These are phyloP conservation scores for Salvia sclarea DNA, from an alignment of 305 asterid genomes.

Conservation along the genomic window DNA sequence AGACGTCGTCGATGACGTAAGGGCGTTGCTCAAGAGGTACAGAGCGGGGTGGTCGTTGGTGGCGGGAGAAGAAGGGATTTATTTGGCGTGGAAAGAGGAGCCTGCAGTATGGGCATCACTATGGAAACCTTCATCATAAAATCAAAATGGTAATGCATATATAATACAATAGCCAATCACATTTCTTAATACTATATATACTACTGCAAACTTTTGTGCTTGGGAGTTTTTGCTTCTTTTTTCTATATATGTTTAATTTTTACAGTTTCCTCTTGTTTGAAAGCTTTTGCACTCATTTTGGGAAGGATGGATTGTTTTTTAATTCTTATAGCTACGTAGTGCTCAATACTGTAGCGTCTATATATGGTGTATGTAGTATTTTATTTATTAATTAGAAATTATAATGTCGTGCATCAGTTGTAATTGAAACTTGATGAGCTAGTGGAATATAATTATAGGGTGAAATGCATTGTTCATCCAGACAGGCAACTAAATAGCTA, in stretches of 20 bases:
- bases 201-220: constrained; percentile 30
- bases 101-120: constrained; percentile 85
- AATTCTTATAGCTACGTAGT: background rate
- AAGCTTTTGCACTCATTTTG: constrained; percentile 39
- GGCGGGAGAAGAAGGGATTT: constrained; percentile 50
- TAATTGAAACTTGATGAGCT: too few relatives aligned
- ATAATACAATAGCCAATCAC: too few relatives aligned
- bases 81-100: constrained; percentile 81
- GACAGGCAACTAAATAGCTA: too few relatives aligned
- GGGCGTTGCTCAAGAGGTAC: constrained; percentile 73
- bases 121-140: constrained; percentile 55
- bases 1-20: constrained; percentile 75
- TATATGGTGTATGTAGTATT: too few relatives aligned
- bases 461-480: too few relatives aligned
- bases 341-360: background rate
- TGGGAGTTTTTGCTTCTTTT: constrained; percentile 41
- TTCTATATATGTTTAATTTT: constrained; percentile 27
- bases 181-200: background rate
- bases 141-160: too few relatives aligned
- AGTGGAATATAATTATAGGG: too few relatives aligned
- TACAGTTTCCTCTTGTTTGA: constrained; percentile 45
- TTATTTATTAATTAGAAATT: too few relatives aligned
- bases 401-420: too few relatives aligned
- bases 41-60: constrained; percentile 67
- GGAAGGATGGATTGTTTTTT: constrained; percentile 19